phyloP scores from a whole-genome alignment of 768 basidiomycete genomes.

The Botryobasidium botryosum region DNA sequence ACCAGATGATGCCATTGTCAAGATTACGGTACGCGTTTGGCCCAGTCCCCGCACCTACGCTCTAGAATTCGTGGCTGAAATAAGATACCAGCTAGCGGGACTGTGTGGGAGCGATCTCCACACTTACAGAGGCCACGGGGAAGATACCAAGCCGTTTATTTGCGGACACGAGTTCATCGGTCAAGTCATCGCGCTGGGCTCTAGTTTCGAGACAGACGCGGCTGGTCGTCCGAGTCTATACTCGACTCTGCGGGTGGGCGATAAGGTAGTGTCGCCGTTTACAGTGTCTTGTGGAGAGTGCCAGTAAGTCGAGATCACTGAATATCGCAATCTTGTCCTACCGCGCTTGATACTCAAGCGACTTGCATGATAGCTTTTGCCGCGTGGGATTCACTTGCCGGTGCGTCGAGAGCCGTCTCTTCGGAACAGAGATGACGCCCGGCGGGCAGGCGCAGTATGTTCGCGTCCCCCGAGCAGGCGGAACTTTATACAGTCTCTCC shows the following conservation, averaged over 20 bases:
- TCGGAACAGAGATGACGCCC: constrained; percentile 47
- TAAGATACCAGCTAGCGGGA: constrained; percentile 18
- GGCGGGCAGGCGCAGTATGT: constrained; percentile 71
- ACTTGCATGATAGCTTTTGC: constrained; percentile 34
- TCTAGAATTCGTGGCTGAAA: no score
- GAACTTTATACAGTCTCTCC: constrained; percentile 40
- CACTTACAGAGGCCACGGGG: constrained; percentile 28
- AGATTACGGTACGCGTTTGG: no score
- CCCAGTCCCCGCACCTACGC: no score
- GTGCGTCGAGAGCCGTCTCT: constrained; percentile 41
- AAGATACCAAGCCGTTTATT: constrained; percentile 21
- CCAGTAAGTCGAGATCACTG: constrained; percentile 33
- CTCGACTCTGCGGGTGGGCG: constrained; percentile 44
- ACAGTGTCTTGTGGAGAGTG: constrained; percentile 75
- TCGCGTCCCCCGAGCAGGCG: constrained; percentile 63
- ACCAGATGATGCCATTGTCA: no score
- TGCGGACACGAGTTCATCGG: constrained; percentile 71
- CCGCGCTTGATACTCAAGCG: not conserved
- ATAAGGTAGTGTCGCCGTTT: constrained; percentile 68
- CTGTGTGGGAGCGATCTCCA: constrained; percentile 32
- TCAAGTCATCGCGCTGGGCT: constrained; percentile 48
- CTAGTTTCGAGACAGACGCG: constrained; percentile 29
- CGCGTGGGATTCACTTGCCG: constrained; percentile 56
- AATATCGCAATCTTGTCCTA: not conserved
- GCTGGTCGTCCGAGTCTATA: constrained; percentile 44